A percentile compares a stretch with the other conserved stretches of the same genome.
phyloP scores from a whole-genome alignment of 352 stramenopile species.

The Globisporangium emineosum region DNA sequence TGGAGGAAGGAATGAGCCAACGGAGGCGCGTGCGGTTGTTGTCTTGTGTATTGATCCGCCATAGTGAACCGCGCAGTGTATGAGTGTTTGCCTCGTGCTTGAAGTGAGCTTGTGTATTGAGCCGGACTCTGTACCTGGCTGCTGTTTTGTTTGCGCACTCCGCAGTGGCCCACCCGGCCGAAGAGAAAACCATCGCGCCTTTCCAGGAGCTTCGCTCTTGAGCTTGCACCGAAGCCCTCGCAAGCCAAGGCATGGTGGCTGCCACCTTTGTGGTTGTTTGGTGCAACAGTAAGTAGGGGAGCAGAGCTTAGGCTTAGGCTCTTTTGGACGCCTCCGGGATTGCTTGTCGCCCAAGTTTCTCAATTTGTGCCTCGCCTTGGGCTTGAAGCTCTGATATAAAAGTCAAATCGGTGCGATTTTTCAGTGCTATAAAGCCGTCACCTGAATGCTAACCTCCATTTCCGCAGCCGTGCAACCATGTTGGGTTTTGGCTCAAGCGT shows the following conservation, averaged over 20 bases:
- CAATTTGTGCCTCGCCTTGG: not conserved
- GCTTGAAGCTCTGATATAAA: not conserved
- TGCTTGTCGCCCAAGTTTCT: not conserved
- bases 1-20: too few relatives aligned
- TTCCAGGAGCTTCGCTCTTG: not conserved
- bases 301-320: not conserved
- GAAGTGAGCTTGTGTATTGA: too few relatives aligned
- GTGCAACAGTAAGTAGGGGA: not conserved
- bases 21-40: too few relatives aligned
- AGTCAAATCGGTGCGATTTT: not conserved
- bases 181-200: not conserved
- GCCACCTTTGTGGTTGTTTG: not conserved
- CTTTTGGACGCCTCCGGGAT: not conserved
- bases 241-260: not conserved
- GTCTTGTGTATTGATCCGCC: too few relatives aligned
- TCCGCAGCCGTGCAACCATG: not conserved
- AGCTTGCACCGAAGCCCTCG: not conserved
- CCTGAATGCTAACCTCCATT: not conserved
- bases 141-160: not conserved
- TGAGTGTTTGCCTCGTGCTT: not conserved
- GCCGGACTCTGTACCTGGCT: too few relatives aligned
- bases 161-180: not conserved
- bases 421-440: not conserved
- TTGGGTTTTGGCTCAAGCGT: too few relatives aligned
- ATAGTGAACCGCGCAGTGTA: not conserved